These are phyloP conservation scores for Gentiana dahurica DNA, from an alignment of 257 asterid species.

Conservation along the genomic window DNA sequence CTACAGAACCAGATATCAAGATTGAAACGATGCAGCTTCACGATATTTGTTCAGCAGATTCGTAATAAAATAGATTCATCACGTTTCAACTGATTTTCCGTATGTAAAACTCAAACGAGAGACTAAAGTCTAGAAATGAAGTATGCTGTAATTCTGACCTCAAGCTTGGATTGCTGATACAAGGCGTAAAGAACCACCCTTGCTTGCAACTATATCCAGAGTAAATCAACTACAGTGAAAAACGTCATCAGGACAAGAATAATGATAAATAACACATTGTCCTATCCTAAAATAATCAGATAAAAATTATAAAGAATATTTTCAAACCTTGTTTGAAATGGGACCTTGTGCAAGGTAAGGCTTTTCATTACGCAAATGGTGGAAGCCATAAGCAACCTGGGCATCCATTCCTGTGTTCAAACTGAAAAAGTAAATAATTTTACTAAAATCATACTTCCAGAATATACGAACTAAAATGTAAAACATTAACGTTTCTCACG, in stretches of 20 bases:
- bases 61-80: not conserved
- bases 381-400: conserved; percentile 94
- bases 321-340: conserved; percentile 69
- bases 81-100: not conserved
- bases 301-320: not conserved
- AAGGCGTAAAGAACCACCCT: conserved; percentile 97
- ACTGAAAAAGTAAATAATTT: conserved; percentile 12
- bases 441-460: not conserved
- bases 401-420: conserved; percentile 87
- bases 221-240: conserved; percentile 58
- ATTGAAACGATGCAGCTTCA: not conserved
- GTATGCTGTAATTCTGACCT: no score
- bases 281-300: no score
- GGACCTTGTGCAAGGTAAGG: conserved; percentile 98
- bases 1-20: not conserved
- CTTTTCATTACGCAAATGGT: conserved; percentile 76
- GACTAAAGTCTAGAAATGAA: no score
- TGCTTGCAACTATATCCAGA: conserved; percentile 90
- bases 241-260: not conserved
- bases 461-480: not conserved
- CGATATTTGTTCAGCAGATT: not conserved
- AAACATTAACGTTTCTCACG: not conserved
- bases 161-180: conserved; percentile 75
- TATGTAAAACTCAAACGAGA: conserved; percentile 1
- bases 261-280: not conserved